Evolutionary conservation across 345 rosid genomes (phyloP).

Genomic region (Populus davidiana): DNA sequence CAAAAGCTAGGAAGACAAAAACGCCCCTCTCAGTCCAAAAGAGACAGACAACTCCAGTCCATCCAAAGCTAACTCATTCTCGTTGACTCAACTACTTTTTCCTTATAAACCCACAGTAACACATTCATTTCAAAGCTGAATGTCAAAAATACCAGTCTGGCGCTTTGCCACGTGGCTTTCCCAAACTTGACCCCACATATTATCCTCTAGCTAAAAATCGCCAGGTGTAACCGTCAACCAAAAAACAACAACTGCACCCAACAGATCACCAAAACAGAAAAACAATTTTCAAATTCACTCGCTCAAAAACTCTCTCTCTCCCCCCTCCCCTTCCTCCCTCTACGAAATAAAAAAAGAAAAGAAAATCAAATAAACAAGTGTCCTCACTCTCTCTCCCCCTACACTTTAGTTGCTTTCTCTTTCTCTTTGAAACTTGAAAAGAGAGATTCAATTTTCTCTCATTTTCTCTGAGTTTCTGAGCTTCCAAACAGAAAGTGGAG

Average conservation of each 20-base stretch:
- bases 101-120: neutral
- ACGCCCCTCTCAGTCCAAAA: neutral
- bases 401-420: neutral
- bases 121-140: too few relatives aligned
- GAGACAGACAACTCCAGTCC: neutral
- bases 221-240: constrained; percentile 48
- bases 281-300: neutral
- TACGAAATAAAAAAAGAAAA: neutral
- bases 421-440: neutral
- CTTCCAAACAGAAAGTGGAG: constrained; percentile 27
- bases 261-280: constrained; percentile 5
- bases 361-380: neutral
- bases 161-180: neutral
- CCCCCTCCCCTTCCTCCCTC: neutral
- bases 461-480: constrained; percentile 28
- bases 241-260: constrained; percentile 36
- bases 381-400: neutral
- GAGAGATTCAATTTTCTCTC: neutral
- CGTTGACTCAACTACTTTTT: neutral
- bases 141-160: neutral
- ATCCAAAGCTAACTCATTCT: neutral
- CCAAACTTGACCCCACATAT: neutral
- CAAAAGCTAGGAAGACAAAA: neutral
- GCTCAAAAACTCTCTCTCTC: neutral
- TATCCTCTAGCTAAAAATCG: neutral